phyloP scores from a whole-genome alignment of 805 yeast genomes.

The Ogataea sp. region DNA sequence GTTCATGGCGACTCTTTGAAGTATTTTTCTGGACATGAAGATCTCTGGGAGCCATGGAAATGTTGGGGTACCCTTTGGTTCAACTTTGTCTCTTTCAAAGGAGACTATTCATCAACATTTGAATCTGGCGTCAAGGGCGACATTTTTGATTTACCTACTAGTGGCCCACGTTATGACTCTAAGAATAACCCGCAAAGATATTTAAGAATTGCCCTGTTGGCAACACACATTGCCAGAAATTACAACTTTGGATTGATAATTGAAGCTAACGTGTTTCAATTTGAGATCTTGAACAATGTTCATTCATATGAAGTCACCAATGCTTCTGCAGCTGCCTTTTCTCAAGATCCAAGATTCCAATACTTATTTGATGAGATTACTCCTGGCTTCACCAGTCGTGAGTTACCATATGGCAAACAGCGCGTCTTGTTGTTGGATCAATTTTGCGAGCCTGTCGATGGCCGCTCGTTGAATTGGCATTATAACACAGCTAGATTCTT shows the following conservation, averaged over 20 bases:
- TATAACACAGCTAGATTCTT: slow-evolving; percentile 23
- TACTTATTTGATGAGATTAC: slow-evolving; percentile 12
- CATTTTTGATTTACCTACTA: slow-evolving; percentile 57
- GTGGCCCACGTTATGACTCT: slow-evolving; percentile 44
- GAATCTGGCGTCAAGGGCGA: slow-evolving; percentile 52
- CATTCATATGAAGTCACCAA: slow-evolving; percentile 8
- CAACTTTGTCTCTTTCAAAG: slow-evolving; percentile 48
- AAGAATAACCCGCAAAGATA: slow-evolving; percentile 43
- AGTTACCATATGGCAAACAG: neutral
- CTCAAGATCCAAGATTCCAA: slow-evolving; percentile 17
- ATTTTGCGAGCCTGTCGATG: slow-evolving; percentile 13
- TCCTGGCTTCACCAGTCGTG: slow-evolving; percentile 5
- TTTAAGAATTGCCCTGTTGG: slow-evolving; percentile 42
- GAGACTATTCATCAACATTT: slow-evolving; percentile 38
- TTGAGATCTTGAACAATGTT: slow-evolving; percentile 7
- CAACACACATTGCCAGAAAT: slow-evolving; percentile 41
- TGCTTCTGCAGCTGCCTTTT: slow-evolving; percentile 16
- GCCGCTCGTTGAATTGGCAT: slow-evolving; percentile 21
- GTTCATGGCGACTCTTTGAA: slow-evolving; percentile 33
- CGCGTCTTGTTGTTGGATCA: slow-evolving; percentile 1
- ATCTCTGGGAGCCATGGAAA: slow-evolving; percentile 70
- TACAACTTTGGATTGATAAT: slow-evolving; percentile 49
- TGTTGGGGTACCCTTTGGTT: slow-evolving; percentile 84
- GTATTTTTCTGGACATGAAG: slow-evolving; percentile 50
- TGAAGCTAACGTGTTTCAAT: slow-evolving; percentile 36